Base-by-base conservation (phyloP, 495 filamentous ascomycete species). In the Penicillium taxi region DNA sequence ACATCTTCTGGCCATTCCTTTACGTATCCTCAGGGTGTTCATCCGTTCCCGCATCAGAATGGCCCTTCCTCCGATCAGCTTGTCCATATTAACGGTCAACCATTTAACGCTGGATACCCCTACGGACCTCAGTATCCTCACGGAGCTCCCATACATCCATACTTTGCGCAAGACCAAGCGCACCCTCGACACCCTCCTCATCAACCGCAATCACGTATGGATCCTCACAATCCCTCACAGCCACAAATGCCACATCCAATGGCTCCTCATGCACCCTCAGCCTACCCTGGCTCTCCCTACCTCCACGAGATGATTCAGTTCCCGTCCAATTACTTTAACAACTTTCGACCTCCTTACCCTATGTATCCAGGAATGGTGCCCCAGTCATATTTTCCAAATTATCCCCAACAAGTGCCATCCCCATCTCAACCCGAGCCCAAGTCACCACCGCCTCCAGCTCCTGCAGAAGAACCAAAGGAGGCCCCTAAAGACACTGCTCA, bases 261-360 rank as follows among this genome's bases (percentile, higher is more conserved):
- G 17, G 18, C 32, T 1, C 6, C 32, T 35, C 50, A 47, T 4
- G 23, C 30, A 8, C 35, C 34, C 20, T 40, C 54, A 13, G 21
- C 43, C 9, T 22, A 51, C 2, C 57, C 53, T 40, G 64, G 52
- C 6, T 41, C 62, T 20, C 58, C 62, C 6, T 43, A 58, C 32
- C 41, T 39, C 7, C 72, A 75, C 25, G 74, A 77, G 14, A 37
- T 78, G 40, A 64, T 77, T 43, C 58, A 65, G 4, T 78, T 73
- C 39, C 51, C 49, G 14, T 55, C 54, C 35, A 48, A 51, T 18
- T 75, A 66, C n/a, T 73, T 69, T 45, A 69, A 70, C 36, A 60
- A 58, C 9, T 64, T 59, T 41, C 55, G 55, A 15, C 61, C 63
- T 12, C 56, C 63, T 2, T 69, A 65, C 35, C 48, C 51, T 3